Evolutionary conservation across 108 stramenopile species (phyloP), one percentile per base, ranked within the genome.

Genomic region (Pseudonitzschia multiseries): DNA sequence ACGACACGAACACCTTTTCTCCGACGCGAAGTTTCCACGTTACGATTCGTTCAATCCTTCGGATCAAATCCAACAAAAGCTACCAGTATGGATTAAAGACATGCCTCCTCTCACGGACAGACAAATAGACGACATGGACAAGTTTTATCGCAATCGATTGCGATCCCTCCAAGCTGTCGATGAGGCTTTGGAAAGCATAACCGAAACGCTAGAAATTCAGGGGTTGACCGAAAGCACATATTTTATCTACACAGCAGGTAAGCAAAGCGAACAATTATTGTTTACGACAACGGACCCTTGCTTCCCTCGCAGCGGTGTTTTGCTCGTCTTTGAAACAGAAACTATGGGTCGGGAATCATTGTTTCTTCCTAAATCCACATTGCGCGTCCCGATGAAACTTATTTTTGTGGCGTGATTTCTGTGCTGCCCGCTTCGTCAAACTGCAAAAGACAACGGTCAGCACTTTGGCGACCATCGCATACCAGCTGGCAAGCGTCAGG

Each of bases 391-490:
- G 42, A 42, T 42, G 6, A 42, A 42, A 8, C 46, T 68, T 33
- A 8, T 68, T 8, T 12, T 18, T 18, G 8, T 68, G 20, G 20
- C 68, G 8, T 43, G 18, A 15, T 69, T 43, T 15, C 48, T 51
- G 46, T 48, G 12, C 40, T 18, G 18, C 12, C 32, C 31, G 40
- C n/a, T n/a, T n/a, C 20, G 13, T 24, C 12, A 56, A 67, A 43
- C 43, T 43, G 40, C 66, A n/a, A 21, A 63, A 63, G 40, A 78
- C 43, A 72, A 78, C 32, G 77, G 77, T 5, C 70, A 66, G 15
- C 71, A 72, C 17, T 66, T 72, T 33, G 77, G 77, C 42, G 63
- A 78, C 40, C 64, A 66, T 72, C 62, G 77, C 9, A 26, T 78
- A 0, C 27, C 33, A 32, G 48, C 48, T 36, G 77, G 71, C 40